These are phyloP conservation scores for Adansonia gregorii DNA, from an alignment of 441 rosid genomes.

Conservation along the genomic window DNA sequence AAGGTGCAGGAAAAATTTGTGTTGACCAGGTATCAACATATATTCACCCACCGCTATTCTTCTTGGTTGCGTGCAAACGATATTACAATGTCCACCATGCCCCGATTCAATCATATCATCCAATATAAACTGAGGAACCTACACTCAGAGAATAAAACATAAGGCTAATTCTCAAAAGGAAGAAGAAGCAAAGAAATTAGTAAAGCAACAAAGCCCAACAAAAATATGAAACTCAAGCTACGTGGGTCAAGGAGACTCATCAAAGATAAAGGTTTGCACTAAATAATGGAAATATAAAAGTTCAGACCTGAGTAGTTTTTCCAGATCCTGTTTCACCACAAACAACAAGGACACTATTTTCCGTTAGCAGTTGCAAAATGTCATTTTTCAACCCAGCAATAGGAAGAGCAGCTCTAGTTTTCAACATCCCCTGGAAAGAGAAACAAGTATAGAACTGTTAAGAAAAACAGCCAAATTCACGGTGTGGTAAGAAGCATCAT, in stretches of 20 bases:
- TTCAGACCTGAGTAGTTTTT: constrained; percentile 88
- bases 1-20: constrained; percentile 6
- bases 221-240: background rate
- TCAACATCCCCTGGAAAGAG: constrained; percentile 63
- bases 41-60: constrained; percentile 75
- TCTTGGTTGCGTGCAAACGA: constrained; percentile 95
- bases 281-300: constrained; percentile 25
- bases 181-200: background rate
- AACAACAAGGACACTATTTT: constrained; percentile 77
- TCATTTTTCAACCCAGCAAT: constrained; percentile 68
- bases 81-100: constrained; percentile 77
- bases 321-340: constrained; percentile 99
- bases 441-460: constrained; percentile 19
- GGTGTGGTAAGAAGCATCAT: background rate
- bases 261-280: constrained; percentile 10
- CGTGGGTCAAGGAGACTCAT: constrained; percentile 1
- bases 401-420: constrained; percentile 75
- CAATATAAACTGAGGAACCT: constrained; percentile 96
- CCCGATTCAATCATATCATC: constrained; percentile 95
- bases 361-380: constrained; percentile 69
- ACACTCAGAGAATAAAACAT: constrained; percentile 31
- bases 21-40: background rate
- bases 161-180: constrained; percentile 15
- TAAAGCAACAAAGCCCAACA: constrained; percentile 17
- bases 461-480: background rate